A percentile compares a stretch with the other conserved stretches of the same genome.
These are phyloP conservation scores for Rhizopogon vulgaris DNA, from an alignment of 768 basidiomycete species.

Conservation along the genomic window DNA sequence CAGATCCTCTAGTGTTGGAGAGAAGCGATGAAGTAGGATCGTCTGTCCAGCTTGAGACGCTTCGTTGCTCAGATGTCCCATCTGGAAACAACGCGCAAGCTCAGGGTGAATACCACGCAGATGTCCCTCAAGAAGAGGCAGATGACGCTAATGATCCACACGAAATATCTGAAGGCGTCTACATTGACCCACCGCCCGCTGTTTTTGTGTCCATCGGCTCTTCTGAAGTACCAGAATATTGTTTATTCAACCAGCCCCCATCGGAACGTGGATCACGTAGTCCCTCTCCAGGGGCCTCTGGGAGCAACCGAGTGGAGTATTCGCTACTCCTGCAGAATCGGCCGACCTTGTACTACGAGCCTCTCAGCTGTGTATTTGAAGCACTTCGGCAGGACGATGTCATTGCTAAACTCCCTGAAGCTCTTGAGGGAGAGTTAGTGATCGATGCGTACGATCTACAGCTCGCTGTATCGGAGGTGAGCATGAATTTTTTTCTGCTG, in stretches of 20 bases:
- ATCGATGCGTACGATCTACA: constrained; percentile 69
- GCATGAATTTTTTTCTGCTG: not conserved
- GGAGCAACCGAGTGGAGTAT: constrained; percentile 13
- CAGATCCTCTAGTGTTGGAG: not conserved
- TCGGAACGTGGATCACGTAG: constrained; percentile 21
- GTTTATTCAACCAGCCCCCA: constrained; percentile 51
- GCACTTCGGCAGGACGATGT: constrained; percentile 61
- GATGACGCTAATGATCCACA: constrained; percentile 35
- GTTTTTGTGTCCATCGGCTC: constrained; percentile 46
- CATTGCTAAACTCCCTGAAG: constrained; percentile 38
- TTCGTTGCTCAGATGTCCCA: constrained; percentile 1
- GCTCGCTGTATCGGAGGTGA: constrained; percentile 60
- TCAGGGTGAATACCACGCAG: constrained; percentile 15
- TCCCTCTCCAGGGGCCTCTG: constrained; percentile 13
- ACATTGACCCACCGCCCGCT: constrained; percentile 70
- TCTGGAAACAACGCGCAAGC: constrained; percentile 3
- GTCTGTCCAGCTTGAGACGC: not conserved
- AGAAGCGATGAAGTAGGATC: not conserved
- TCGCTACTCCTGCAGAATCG: constrained; percentile 53
- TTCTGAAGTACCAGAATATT: constrained; percentile 35
- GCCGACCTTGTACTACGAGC: constrained; percentile 75
- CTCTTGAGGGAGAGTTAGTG: constrained; percentile 56
- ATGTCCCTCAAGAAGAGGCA: not conserved
- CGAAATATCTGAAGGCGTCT: constrained; percentile 60
- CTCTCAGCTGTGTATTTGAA: constrained; percentile 62